Base-by-base conservation (phyloP, 2,329 filamentous ascomycete genomes). In the Trematosphaeria pertusa region DNA sequence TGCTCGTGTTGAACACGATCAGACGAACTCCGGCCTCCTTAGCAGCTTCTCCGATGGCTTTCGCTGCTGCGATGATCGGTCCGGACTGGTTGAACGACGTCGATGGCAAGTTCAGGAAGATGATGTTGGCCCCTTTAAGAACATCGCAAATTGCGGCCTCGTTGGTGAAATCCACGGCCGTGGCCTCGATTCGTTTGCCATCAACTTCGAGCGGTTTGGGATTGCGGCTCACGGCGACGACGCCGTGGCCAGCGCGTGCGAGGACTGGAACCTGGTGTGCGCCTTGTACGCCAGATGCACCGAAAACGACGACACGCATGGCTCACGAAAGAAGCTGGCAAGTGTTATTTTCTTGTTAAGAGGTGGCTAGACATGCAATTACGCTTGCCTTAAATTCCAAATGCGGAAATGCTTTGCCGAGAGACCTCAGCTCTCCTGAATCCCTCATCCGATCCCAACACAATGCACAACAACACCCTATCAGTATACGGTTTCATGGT, bases 1-100 rank as follows among this genome's bases (percentile, higher is more conserved):
- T 68, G 34, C 54, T 59, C 5, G 63, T 62, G 36, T 68, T 68
- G 51, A 68, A 68, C 4, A 67, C 33, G 11, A 68, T 54, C 21
- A 65, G 38, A 1, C 35, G 20, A 0, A 67, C 53, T 9, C 43
- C 44, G 1, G 39, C 35, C 17, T 50, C 40, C 41, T 58, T 60
- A 8, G 64, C 59, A 5, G 54, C 56, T 7, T 43, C 21, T 0
- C 49, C 59, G 8, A 67, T 67, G 19, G 42, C 22, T 42, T 51
- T 50, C 12, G 62, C 48, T 2, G 57, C 63, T 9, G 48, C 34
- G n/a, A 65, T 35, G 37, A 65, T 64, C 10, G 64, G 63, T 4
- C 40, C 49, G 8, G 58, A 58, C 22, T 48, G 54, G 39, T 62
- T 58, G 61, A 66, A 65, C 9, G 62, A 65, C 4, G 64, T 68